Percentiles rank a stretch among this genome's conserved stretches.
phyloP scores from a whole-genome alignment of 2,329 filamentous ascomycete species.

The Geosmithia putterillii region DNA sequence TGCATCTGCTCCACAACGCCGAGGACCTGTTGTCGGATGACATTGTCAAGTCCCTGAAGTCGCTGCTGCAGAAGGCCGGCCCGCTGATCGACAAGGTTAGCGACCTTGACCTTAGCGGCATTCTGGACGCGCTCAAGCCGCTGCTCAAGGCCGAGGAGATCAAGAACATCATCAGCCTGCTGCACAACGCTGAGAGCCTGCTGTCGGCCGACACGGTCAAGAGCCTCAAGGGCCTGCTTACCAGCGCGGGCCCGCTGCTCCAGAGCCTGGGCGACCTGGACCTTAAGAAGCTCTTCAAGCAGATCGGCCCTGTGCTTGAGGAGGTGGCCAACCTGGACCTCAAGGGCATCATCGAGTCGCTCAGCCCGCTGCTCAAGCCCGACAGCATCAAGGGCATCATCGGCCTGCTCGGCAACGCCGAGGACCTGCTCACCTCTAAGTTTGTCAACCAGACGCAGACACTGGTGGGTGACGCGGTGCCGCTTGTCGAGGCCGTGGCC shows the following conservation, averaged over 20 bases:
- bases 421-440: conserved; percentile 20
- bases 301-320: conserved; percentile 16
- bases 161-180: conserved; percentile 18
- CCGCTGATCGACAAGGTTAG: conserved; percentile 12
- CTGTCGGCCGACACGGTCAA: conserved; percentile 25
- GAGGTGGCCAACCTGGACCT: conserved; percentile 18
- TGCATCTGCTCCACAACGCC: conserved; percentile 20
- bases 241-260: conserved; percentile 16
- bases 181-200: conserved; percentile 22
- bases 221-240: conserved; percentile 13
- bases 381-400: conserved; percentile 19
- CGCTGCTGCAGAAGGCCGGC: conserved; percentile 13
- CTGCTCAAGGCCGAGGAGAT: conserved; percentile 16
- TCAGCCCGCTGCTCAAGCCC: conserved; percentile 21
- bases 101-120: conserved; percentile 5
- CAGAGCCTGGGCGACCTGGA: conserved; percentile 16
- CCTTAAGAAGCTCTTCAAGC: conserved; percentile 13
- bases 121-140: conserved; percentile 10
- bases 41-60: conserved; percentile 11
- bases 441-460: conserved; percentile 29
- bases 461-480: conserved; percentile 21
- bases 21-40: conserved; percentile 13
- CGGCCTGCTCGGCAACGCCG: conserved; percentile 21
- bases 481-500: conserved; percentile 20
- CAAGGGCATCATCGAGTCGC: conserved; percentile 16